Evolutionary conservation across 495 filamentous ascomycete genomes (phyloP).

Genomic region (Hypoxylon crocopeplum): DNA sequence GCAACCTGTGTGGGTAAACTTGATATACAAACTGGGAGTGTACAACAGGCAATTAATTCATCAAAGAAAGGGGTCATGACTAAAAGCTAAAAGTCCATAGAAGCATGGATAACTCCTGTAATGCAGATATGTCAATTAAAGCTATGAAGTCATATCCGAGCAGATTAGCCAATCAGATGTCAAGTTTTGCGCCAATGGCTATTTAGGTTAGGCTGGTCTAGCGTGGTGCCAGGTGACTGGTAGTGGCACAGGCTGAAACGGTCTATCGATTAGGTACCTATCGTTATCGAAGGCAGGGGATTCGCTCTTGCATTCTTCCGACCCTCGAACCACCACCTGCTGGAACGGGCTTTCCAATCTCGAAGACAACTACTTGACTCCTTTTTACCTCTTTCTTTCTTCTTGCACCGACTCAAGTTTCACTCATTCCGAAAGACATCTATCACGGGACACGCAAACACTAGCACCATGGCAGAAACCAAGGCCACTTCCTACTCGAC

Average conservation of each 20-base stretch:
- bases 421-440: background rate
- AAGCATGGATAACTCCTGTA: too few species aligned
- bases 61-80: too few species aligned
- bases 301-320: slow-evolving; percentile 25
- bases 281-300: slow-evolving; percentile 15
- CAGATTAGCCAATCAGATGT: slow-evolving; percentile 15
- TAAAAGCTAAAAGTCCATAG: too few species aligned
- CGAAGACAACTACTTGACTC: slow-evolving; percentile 12
- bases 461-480: slow-evolving; percentile 54
- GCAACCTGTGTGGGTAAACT: too few species aligned
- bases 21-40: too few species aligned
- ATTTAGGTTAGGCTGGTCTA: slow-evolving; percentile 3
- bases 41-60: too few species aligned
- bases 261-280: slow-evolving; percentile 33
- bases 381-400: slow-evolving; percentile 3
- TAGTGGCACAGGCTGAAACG: slow-evolving; percentile 11
- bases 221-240: slow-evolving; percentile 10
- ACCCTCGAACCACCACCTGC: slow-evolving; percentile 6
- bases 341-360: slow-evolving; percentile 6
- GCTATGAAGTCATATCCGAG: slow-evolving; percentile 25
- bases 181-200: slow-evolving; percentile 4
- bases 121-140: too few species aligned
- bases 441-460: background rate
- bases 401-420: background rate
- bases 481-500: slow-evolving; percentile 63